These are phyloP conservation scores for Passalora sequoiae DNA, from an alignment of 2,329 filamentous ascomycete genomes.

Conservation along the genomic window DNA sequence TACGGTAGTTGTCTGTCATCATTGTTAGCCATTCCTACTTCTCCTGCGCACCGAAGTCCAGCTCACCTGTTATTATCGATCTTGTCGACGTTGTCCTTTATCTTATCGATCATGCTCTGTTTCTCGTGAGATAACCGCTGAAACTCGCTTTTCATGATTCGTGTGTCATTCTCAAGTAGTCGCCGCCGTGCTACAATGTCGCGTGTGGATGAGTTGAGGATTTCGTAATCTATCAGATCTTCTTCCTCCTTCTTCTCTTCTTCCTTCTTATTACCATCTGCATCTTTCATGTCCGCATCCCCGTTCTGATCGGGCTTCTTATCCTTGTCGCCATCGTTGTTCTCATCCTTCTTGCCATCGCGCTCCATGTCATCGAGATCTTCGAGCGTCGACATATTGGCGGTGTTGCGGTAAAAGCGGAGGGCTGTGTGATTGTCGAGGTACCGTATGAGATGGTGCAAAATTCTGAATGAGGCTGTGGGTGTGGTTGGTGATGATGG, in stretches of 20 bases:
- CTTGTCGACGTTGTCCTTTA: constrained; percentile 98
- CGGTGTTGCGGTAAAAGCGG: constrained; percentile 2
- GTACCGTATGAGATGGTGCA: neutral
- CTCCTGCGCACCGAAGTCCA: constrained; percentile 24
- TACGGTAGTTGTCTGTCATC: constrained; percentile 82
- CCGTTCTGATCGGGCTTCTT: constrained; percentile 52
- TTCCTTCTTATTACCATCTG: constrained; percentile 55
- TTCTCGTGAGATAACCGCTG: constrained; percentile 94
- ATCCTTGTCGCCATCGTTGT: constrained; percentile 51
- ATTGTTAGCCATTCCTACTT: constrained; percentile 6
- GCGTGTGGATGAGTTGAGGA: constrained; percentile 85
- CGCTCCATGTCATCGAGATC: constrained; percentile 86
- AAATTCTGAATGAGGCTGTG: no score
- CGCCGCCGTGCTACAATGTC: constrained; percentile 89
- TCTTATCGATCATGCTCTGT: constrained; percentile 93
- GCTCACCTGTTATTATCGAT: constrained; percentile 97
- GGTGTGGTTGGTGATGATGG: neutral
- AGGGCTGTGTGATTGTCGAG: neutral
- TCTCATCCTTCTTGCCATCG: constrained; percentile 66
- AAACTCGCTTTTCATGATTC: constrained; percentile 97
- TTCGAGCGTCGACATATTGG: constrained; percentile 79
- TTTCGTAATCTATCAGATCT: constrained; percentile 85
- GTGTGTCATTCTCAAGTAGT: constrained; percentile 91
- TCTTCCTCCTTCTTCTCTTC: constrained; percentile 64
- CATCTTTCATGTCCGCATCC: constrained; percentile 90